phyloP scores from a whole-genome alignment of 2,329 filamentous ascomycete species.

The Colletotrichum truncatum region DNA sequence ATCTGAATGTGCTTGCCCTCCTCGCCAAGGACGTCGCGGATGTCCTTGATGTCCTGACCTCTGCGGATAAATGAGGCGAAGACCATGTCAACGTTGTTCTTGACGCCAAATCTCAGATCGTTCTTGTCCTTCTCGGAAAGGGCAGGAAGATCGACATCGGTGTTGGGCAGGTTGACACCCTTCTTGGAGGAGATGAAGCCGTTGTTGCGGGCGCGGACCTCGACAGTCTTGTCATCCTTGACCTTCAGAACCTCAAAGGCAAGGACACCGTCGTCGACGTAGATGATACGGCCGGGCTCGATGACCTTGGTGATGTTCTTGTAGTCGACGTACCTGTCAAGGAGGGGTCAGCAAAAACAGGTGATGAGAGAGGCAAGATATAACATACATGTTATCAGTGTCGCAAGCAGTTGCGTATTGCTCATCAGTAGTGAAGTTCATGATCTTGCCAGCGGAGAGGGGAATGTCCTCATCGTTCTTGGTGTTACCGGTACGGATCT shows the following conservation, averaged over 20 bases:
- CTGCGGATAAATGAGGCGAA: constrained; percentile 98
- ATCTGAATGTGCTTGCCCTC: constrained; percentile 98
- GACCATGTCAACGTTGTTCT: constrained; percentile 99
- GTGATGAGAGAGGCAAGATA: neutral
- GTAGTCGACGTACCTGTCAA: constrained; percentile 90
- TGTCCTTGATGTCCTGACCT: constrained; percentile 90
- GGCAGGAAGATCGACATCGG: constrained; percentile 96
- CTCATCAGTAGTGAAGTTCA: constrained; percentile 98
- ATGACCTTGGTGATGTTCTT: constrained; percentile 99
- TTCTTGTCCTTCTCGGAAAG: constrained; percentile 98
- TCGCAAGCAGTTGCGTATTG: constrained; percentile 86
- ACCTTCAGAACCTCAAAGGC: constrained; percentile 94
- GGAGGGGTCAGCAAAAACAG: neutral
- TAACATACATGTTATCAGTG: constrained; percentile 88
- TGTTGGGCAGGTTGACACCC: constrained; percentile 99
- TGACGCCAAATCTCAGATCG: constrained; percentile 94
- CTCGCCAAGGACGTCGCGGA: constrained; percentile 89
- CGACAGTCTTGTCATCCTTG: constrained; percentile 87
- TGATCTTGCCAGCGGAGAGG: constrained; percentile 81
- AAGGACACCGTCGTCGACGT: constrained; percentile 97
- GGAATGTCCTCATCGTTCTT: constrained; percentile 91
- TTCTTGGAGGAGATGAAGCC: constrained; percentile 99
- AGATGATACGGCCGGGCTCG: constrained; percentile 88
- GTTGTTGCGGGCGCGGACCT: constrained; percentile 91
- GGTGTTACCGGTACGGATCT: constrained; percentile 71